These are phyloP conservation scores for Alectoria sarmentosa DNA, from an alignment of 495 filamentous ascomycete species.

Conservation along the genomic window DNA sequence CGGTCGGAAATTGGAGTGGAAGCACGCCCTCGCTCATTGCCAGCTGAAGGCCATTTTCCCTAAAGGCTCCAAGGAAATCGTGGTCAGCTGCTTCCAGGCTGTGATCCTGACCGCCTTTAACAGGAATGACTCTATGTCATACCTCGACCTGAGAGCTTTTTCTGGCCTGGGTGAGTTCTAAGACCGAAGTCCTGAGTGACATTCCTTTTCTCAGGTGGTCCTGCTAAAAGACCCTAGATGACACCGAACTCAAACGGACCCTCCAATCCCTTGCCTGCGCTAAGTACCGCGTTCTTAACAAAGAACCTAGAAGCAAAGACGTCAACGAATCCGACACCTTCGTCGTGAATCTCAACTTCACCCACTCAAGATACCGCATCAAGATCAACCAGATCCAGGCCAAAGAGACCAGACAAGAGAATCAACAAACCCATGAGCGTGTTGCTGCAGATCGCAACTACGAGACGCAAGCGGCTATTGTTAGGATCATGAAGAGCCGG, in stretches of 20 bases:
- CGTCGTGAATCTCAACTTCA: slow-evolving; percentile 66
- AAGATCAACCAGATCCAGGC: slow-evolving; percentile 99
- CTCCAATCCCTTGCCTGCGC: slow-evolving; percentile 92
- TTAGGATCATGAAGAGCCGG: slow-evolving; percentile 92
- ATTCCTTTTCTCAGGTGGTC: not conserved
- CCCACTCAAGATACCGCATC: slow-evolving; percentile 76
- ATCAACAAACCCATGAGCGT: slow-evolving; percentile 83
- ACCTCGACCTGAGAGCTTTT: slow-evolving; percentile 59
- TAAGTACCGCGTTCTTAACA: slow-evolving; percentile 75
- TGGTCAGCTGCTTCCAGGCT: slow-evolving; percentile 84
- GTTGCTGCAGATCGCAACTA: slow-evolving; percentile 86
- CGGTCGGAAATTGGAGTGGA: slow-evolving; percentile 82
- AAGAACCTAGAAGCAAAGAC: slow-evolving; percentile 78
- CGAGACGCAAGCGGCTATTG: slow-evolving; percentile 95
- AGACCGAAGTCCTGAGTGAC: not conserved
- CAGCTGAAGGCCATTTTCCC: slow-evolving; percentile 72
- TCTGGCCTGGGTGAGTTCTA: slow-evolving; percentile 56
- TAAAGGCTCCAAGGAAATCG: slow-evolving; percentile 73
- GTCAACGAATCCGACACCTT: slow-evolving; percentile 74
- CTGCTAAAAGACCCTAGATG: slow-evolving; percentile 42
- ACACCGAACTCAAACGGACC: slow-evolving; percentile 75
- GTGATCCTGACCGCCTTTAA: slow-evolving; percentile 93
- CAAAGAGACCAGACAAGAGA: slow-evolving; percentile 87
- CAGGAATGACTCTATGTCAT: slow-evolving; percentile 54
- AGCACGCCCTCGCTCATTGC: slow-evolving; percentile 82